phyloP scores from a whole-genome alignment of 2,329 filamentous ascomycete genomes.

The Aspergillus japonicus region DNA sequence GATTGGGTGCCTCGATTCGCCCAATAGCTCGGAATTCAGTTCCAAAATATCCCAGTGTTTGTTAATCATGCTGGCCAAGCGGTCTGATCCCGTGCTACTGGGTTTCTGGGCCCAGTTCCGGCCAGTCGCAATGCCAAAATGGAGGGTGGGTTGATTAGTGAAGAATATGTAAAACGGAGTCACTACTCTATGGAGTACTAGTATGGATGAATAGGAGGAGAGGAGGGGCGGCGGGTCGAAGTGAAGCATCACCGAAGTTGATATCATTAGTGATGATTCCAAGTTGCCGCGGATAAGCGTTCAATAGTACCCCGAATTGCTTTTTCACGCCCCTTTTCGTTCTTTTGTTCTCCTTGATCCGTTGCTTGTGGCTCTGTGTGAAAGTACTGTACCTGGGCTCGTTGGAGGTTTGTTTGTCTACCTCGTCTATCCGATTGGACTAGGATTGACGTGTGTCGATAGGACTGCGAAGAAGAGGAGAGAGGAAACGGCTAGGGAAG shows the following conservation, averaged over 20 bases:
- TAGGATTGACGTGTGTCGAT: not conserved
- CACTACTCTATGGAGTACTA: not conserved
- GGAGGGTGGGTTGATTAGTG: not conserved
- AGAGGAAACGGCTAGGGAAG: no score
- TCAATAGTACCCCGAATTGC: not conserved
- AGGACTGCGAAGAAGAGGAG: no score
- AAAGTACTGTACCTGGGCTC: no score
- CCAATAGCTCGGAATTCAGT: not conserved
- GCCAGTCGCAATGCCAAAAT: not conserved
- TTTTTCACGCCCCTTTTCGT: not conserved
- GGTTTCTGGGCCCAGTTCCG: not conserved
- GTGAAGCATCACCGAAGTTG: not conserved
- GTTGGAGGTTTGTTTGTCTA: not conserved
- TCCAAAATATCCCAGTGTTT: not conserved
- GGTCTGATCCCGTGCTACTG: not conserved
- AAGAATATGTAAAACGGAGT: not conserved
- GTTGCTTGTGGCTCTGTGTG: no score
- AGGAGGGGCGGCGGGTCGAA: not conserved
- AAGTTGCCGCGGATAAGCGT: not conserved
- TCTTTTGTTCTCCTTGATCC: not conserved
- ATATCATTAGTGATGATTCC: not conserved
- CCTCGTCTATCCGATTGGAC: not conserved
- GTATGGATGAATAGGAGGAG: not conserved
- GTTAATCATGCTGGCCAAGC: not conserved
- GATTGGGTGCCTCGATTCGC: no score